These are phyloP conservation scores for Fusarium temperatum DNA, from an alignment of 2,329 filamentous ascomycete genomes.

Conservation along the genomic window DNA sequence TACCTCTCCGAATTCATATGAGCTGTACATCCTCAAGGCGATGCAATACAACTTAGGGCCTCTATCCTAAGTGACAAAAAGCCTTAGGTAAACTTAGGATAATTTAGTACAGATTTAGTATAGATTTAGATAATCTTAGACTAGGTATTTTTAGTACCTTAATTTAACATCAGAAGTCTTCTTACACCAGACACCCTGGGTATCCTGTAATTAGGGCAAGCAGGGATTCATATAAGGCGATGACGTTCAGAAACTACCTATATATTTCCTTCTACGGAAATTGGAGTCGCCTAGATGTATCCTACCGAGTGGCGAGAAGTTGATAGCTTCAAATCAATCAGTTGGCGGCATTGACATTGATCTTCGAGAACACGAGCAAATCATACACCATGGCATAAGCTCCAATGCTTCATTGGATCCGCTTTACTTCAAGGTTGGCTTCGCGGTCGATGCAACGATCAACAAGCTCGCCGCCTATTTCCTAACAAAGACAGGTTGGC, in stretches of 20 bases:
- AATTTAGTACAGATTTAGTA: too few species aligned
- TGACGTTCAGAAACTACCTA: neutral
- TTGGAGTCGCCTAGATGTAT: too few species aligned
- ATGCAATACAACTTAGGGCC: too few species aligned
- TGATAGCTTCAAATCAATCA: too few species aligned
- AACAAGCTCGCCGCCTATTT: neutral
- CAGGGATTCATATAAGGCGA: neutral
- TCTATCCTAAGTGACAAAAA: too few species aligned
- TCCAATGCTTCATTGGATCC: neutral
- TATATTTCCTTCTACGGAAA: neutral
- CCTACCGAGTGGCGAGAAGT: too few species aligned
- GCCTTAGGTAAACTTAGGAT: too few species aligned
- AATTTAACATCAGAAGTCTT: too few species aligned
- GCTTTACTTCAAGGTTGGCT: neutral
- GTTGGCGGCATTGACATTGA: neutral
- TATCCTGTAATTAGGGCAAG: neutral
- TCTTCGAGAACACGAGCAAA: neutral
- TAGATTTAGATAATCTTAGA: too few species aligned
- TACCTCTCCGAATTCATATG: neutral
- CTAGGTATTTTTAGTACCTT: too few species aligned
- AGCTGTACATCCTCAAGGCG: neutral
- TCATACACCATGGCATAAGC: neutral
- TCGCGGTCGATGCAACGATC: neutral
- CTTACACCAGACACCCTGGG: too few species aligned
- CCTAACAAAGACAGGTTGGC: neutral